A percentile compares a stretch with the other conserved stretches of the same genome.
phyloP scores from a whole-genome alignment of 176 grass and related monocot species.

The Lolium rigidum region DNA sequence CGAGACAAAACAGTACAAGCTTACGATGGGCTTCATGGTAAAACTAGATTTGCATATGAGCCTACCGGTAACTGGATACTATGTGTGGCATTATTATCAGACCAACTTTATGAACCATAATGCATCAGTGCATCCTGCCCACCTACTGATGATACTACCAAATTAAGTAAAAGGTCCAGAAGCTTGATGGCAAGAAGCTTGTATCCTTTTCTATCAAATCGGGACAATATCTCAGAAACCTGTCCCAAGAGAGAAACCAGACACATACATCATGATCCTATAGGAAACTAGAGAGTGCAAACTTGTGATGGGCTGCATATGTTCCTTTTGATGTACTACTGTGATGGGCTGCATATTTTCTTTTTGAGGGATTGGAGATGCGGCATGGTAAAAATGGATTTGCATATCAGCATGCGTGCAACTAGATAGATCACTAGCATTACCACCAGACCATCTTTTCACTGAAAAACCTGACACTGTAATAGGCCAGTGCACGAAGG shows the following conservation, averaged over 20 bases:
- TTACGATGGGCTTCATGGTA: not conserved
- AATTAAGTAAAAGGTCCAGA: constrained; percentile 25
- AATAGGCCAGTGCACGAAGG: not conserved
- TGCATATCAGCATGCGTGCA: not conserved
- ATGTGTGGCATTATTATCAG: not conserved
- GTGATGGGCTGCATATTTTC: not conserved
- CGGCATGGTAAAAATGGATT: not conserved
- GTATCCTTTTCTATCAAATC: constrained; percentile 86
- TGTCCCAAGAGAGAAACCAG: constrained; percentile 42
- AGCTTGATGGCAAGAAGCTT: constrained; percentile 96
- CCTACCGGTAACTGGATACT: not conserved
- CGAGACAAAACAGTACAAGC: no score
- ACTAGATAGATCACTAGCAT: not conserved
- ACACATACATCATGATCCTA: not conserved
- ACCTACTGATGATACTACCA: not conserved
- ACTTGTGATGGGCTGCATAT: constrained; percentile 42
- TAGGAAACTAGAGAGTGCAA: constrained; percentile 7
- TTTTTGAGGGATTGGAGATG: not conserved
- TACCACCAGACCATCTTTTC: not conserved
- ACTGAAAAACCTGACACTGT: not conserved
- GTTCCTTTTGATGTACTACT: not conserved
- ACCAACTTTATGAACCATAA: not conserved
- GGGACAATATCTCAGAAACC: constrained; percentile 84
- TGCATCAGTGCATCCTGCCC: not conserved
- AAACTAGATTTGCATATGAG: not conserved